Evolutionary conservation across 2,329 filamentous ascomycete species (phyloP).

Genomic region (Plectosphaerella cucumerina): DNA sequence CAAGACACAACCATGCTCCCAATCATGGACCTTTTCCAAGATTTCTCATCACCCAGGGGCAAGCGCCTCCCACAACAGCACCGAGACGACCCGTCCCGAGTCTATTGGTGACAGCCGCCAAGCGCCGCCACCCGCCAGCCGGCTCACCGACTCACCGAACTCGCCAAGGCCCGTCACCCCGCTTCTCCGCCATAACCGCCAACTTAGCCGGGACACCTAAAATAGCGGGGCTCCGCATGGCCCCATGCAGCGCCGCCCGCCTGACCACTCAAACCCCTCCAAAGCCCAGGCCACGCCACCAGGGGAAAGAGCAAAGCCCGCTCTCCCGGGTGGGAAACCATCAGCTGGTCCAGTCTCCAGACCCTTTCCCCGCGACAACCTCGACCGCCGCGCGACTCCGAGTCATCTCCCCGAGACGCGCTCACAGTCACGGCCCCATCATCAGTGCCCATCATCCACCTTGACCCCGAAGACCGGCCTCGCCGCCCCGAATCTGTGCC

Average conservation of each 20-base stretch:
- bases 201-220: background rate
- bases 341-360: background rate
- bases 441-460: background rate
- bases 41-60: too few species aligned
- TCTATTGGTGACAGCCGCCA: too few species aligned
- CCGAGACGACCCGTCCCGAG: too few species aligned
- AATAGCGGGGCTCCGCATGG: background rate
- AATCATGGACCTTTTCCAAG: too few species aligned
- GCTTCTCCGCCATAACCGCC: background rate
- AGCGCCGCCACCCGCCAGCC: too few species aligned
- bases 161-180: background rate
- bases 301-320: too few species aligned
- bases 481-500: too few species aligned
- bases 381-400: background rate
- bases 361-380: conserved; percentile 1
- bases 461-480: too few species aligned
- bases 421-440: background rate
- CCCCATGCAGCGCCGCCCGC: background rate
- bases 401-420: background rate
- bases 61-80: too few species aligned
- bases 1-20: too few species aligned
- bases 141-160: background rate
- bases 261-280: background rate
- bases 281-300: background rate
- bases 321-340: background rate